Evolutionary conservation across 768 basidiomycete species (phyloP).

Genomic region (Rhizopogon sp.): DNA sequence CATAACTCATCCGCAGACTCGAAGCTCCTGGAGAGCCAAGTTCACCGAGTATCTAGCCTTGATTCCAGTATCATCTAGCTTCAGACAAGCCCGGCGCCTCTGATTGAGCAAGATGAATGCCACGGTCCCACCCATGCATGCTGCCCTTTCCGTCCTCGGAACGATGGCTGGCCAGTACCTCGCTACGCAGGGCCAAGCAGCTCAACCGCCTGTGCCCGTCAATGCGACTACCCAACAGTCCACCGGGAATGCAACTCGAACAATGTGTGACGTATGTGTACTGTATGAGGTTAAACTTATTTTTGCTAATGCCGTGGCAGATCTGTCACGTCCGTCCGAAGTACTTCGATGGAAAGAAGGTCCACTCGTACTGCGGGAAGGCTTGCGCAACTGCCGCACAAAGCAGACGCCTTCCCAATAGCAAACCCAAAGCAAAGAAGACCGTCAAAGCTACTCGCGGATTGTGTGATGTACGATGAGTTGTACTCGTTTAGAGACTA

Average conservation of each 20-base stretch:
- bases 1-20: slow-evolving; percentile 34
- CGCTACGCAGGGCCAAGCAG: slow-evolving; percentile 20
- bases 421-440: slow-evolving; percentile 23
- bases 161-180: slow-evolving; percentile 32
- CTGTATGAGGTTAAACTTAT: slow-evolving; percentile 2
- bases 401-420: slow-evolving; percentile 7
- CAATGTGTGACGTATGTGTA: slow-evolving; percentile 47
- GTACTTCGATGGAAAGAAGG: slow-evolving; percentile 49
- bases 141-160: slow-evolving; percentile 31
- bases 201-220: slow-evolving; percentile 17
- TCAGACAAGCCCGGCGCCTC: slow-evolving; percentile 5
- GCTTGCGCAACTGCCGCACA: slow-evolving; percentile 41
- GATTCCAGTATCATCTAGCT: slow-evolving; percentile 6
- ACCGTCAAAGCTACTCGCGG: slow-evolving; percentile 22
- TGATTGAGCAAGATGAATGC: slow-evolving; percentile 19
- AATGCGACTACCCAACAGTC: slow-evolving; percentile 9
- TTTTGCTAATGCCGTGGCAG: slow-evolving; percentile 24
- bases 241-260: slow-evolving; percentile 22
- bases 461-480: slow-evolving; percentile 47
- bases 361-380: slow-evolving; percentile 56
- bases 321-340: slow-evolving; percentile 53
- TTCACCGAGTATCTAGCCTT: slow-evolving; percentile 1
- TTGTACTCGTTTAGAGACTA: not conserved
- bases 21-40: slow-evolving; percentile 27
- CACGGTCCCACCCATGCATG: slow-evolving; percentile 29